Base-by-base conservation (phyloP, 495 filamentous ascomycete species). In the Tuber borchii region DNA sequence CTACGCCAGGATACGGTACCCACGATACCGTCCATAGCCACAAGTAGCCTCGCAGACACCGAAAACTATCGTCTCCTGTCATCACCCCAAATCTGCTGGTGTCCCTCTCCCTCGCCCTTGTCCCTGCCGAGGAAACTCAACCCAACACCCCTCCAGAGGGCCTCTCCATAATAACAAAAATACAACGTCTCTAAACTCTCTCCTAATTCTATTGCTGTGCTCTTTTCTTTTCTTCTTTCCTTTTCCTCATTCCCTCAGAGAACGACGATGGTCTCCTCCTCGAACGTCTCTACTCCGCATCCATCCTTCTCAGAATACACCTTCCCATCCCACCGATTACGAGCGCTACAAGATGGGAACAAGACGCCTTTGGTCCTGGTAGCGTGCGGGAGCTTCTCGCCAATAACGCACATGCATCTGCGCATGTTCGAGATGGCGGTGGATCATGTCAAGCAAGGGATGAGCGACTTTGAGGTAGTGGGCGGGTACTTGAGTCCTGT, bases 341-440 rank as follows among this genome's bases (percentile, higher is more conserved):
- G 86, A 69, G 87, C 86, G n/a, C 90, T 94, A 84, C 85, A 84
- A n/a, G 87, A 93, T 77, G 84, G 89, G 5, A 86, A 87, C 42
- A 93, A 91, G 85, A 95, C 87, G 0, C 93, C 93, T 0, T 85
- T 97, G 8, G 88, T 95, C 22, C 87, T 97, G 40, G 92, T 98
- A 37, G 92, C 93, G 39, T 97, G 94, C 84, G 95, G 95, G 45
- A 94, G 92, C 69, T 97, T 97, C 85, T 93, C 90, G 73, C 94
- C 93, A 22, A 90, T 92, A 77, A 97, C 93, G 22, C 93, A 91
- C 84, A 88, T 97, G 45, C 93, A 97, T 82, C 87, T 97, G 73
- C 92, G 93, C 82, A 95, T 97, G 93, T 97, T 97, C 82, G 94
- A 96, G 79, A 93, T 95, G 91, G 93, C 93, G 2, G 88, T 89